Conservation (phyloP, 192 early-diverging fungal species). For the Rhizoclosmatium sp. region DNA sequence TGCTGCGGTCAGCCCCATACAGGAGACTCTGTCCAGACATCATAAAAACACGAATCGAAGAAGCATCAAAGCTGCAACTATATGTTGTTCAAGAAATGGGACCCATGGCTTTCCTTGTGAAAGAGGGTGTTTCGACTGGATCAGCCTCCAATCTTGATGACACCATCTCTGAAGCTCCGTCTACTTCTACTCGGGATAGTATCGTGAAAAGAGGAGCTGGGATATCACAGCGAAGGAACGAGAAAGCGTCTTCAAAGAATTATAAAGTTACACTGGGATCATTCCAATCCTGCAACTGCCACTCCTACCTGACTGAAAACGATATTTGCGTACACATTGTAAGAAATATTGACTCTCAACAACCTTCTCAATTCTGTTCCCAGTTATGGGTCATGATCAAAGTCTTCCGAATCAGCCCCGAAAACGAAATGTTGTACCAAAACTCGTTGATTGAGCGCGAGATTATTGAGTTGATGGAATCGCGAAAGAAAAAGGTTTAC, state of each 20-base stretch:
- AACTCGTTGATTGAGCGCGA: slow-evolving; percentile 55
- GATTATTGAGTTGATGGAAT: slow-evolving; percentile 45
- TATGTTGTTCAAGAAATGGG: slow-evolving; percentile 60
- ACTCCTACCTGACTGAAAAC: slow-evolving; percentile 32
- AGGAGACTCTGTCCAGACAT: slow-evolving; percentile 49
- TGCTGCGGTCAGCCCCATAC: slow-evolving; percentile 42
- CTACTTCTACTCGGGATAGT: background rate
- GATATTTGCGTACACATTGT: slow-evolving; percentile 57
- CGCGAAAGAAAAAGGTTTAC: slow-evolving; percentile 32
- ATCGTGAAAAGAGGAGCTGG: no score
- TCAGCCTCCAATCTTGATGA: background rate
- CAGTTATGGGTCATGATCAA: slow-evolving; percentile 63
- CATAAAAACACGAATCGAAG: slow-evolving; percentile 44
- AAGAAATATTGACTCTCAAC: slow-evolving; percentile 16
- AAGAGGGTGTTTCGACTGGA: slow-evolving; percentile 16
- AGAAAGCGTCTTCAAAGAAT: background rate
- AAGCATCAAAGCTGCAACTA: slow-evolving; percentile 43
- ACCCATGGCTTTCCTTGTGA: slow-evolving; percentile 56
- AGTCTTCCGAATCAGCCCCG: slow-evolving; percentile 46
- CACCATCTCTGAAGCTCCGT: background rate
- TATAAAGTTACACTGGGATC: slow-evolving; percentile 56
- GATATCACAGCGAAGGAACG: background rate
- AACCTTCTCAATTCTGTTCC: background rate
- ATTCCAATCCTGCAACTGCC: slow-evolving; percentile 49
- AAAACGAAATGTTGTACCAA: slow-evolving; percentile 54